Conservation (phyloP, 1,284 basidiomycete species). For the Laetiporus sulphureus region DNA sequence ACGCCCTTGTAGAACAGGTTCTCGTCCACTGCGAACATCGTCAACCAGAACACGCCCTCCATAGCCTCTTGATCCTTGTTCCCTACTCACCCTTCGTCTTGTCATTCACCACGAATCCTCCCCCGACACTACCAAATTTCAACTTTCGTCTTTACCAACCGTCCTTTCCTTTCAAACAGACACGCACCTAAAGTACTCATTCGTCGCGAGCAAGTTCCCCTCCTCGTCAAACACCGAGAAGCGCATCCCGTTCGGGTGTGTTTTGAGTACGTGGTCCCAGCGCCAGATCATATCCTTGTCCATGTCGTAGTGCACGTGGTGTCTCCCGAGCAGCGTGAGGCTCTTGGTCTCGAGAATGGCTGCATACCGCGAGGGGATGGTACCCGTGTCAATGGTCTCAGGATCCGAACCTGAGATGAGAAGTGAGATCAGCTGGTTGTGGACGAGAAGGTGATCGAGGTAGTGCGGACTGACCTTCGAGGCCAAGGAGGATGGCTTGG, state of each 20-base stretch:
- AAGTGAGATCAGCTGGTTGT: background rate
- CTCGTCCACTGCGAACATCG: slow-evolving; percentile 63
- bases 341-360: slow-evolving; percentile 60
- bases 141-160: background rate
- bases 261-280: slow-evolving; percentile 77
- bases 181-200: slow-evolving; percentile 80
- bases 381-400: slow-evolving; percentile 82
- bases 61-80: too few relatives aligned
- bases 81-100: slow-evolving; percentile 64
- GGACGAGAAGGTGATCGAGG: background rate
- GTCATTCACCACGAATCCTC: slow-evolving; percentile 88
- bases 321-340: slow-evolving; percentile 67
- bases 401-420: slow-evolving; percentile 56
- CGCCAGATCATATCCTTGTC: slow-evolving; percentile 90
- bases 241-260: slow-evolving; percentile 87
- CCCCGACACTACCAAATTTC: slow-evolving; percentile 59
- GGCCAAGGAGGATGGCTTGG: slow-evolving; percentile 85
- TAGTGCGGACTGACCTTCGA: slow-evolving; percentile 57
- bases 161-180: slow-evolving; percentile 1
- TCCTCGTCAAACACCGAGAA: slow-evolving; percentile 81
- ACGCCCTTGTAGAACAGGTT: slow-evolving; percentile 97
- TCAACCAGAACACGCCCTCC: background rate
- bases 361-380: slow-evolving; percentile 68
- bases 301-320: slow-evolving; percentile 78
- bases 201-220: slow-evolving; percentile 87